phyloP scores from a whole-genome alignment of 345 rosid species.

The Boechera stricta region DNA sequence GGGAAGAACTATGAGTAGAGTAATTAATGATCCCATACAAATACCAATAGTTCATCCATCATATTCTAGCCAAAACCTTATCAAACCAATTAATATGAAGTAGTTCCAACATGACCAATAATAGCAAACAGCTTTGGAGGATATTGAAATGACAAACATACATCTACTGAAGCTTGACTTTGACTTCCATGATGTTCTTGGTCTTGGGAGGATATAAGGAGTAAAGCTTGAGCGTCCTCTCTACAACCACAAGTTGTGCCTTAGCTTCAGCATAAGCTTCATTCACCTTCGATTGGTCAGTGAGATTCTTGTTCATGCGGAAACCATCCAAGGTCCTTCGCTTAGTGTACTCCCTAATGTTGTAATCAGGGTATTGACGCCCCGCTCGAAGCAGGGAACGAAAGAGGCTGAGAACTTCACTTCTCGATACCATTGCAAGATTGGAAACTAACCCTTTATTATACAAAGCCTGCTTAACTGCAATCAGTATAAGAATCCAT shows the following conservation, averaged over 20 bases:
- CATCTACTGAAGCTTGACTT: slow-evolving; percentile 45
- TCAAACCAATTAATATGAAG: neutral
- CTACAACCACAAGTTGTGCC: slow-evolving; percentile 69
- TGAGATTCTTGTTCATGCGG: slow-evolving; percentile 55
- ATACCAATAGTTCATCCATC: slow-evolving; percentile 11
- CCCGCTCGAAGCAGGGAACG: slow-evolving; percentile 79
- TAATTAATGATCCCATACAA: slow-evolving; percentile 3
- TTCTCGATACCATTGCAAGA: slow-evolving; percentile 43
- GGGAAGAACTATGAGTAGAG: slow-evolving; percentile 10
- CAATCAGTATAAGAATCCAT: slow-evolving; percentile 1
- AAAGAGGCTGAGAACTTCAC: slow-evolving; percentile 58
- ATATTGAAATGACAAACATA: slow-evolving; percentile 25
- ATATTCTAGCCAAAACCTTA: slow-evolving; percentile 4
- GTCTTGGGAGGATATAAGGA: slow-evolving; percentile 72
- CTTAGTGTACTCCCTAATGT: slow-evolving; percentile 79
- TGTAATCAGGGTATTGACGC: slow-evolving; percentile 72
- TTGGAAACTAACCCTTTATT: neutral
- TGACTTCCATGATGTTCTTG: slow-evolving; percentile 83
- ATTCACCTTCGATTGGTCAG: slow-evolving; percentile 55
- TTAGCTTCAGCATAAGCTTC: slow-evolving; percentile 67
- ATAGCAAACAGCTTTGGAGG: slow-evolving; percentile 7
- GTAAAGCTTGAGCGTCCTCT: slow-evolving; percentile 67
- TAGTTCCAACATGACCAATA: slow-evolving; percentile 10
- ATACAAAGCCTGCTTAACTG: slow-evolving; percentile 18
- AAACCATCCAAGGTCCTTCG: slow-evolving; percentile 78